phyloP scores from a whole-genome alignment of 257 asterid species.

The Vinca minor region DNA sequence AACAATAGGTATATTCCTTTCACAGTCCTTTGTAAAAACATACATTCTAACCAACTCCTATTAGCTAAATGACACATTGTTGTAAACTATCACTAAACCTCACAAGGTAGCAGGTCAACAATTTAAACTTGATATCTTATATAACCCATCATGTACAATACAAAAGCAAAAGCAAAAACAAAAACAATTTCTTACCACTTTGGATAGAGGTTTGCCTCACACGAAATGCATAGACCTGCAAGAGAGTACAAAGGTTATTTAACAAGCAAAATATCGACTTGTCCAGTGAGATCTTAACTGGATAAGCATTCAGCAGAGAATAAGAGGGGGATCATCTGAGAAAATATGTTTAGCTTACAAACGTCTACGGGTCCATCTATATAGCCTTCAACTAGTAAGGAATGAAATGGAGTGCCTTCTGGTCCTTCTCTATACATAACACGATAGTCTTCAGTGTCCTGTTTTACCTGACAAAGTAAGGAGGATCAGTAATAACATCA shows the following conservation, averaged over 20 bases:
- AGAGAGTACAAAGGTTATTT: conserved; percentile 11
- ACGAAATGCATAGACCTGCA: conserved; percentile 77
- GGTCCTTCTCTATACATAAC: conserved; percentile 95
- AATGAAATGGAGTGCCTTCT: conserved; percentile 76
- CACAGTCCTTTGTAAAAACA: background rate
- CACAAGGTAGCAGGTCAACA: conserved; percentile 5
- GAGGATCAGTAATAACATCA: conserved; percentile 7
- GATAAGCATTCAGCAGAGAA: background rate
- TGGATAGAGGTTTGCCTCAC: conserved; percentile 57
- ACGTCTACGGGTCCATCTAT: conserved; percentile 87
- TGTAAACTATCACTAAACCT: background rate
- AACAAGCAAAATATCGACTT: conserved; percentile 5
- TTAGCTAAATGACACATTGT: background rate
- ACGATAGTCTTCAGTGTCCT: conserved; percentile 74
- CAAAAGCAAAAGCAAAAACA: conserved; percentile 4
- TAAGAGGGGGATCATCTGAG: conserved; percentile 4
- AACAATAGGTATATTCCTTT: background rate
- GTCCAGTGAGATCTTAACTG: background rate
- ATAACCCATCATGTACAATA: background rate
- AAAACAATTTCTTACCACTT: conserved; percentile 48
- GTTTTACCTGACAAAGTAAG: conserved; percentile 49
- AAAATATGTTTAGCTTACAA: conserved; percentile 50
- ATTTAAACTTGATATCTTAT: no score
- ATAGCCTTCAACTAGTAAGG: conserved; percentile 82
- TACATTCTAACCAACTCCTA: background rate